Base-by-base conservation (phyloP, 768 basidiomycete genomes). In the Kockovaella imperatae region DNA sequence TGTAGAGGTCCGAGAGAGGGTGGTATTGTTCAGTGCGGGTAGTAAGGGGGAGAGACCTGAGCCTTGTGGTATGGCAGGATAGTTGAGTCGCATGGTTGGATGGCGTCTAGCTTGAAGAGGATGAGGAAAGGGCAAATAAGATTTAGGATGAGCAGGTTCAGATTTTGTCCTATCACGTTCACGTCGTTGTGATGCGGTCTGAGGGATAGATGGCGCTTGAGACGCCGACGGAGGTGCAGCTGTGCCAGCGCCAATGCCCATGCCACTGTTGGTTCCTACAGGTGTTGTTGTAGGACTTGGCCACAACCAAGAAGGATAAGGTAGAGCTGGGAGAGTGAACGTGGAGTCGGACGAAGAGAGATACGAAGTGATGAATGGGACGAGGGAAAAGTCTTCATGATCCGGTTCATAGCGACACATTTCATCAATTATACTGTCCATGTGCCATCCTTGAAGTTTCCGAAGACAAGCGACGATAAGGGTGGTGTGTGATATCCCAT, bases 401-500 rank as follows among this genome's bases (percentile, higher is more conserved):
- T 63, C 61, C 18, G 61, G 59, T 35, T 67, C 64, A 45, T 23
- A 60, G 58, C 58, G 53, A 24, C 41, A 48, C 2, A 67, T 57
- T 50, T 67, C 64, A 34, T 58, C 50, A 20, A 63, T 36, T 28
- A 67, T 67, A 25, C 50, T 36, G 14, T 63, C 61, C 25, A 52
- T 54, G 18, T 59, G 45, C 64, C 62, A 67, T 23, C 64, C 64
- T 40, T 63, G 61, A 6, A 67, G 39, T 45, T 67, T 67, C 21
- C 64, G 52, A 15, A 67, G 45, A 47, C 59, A 60, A 20, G 59
- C 62, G 11, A 63, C 55, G 18, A 63, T 29, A 3, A 63, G 50
- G 3, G 61, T 61, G 6, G 64, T 63, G 50, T 67, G 64, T 30
- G 64, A 63, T n/a, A 67, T 59, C 21, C 64, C 64, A 32, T 67